Evolutionary conservation across 78 protist species (phyloP).

Genomic region (Dictyostelium brefeldianum): DNA sequence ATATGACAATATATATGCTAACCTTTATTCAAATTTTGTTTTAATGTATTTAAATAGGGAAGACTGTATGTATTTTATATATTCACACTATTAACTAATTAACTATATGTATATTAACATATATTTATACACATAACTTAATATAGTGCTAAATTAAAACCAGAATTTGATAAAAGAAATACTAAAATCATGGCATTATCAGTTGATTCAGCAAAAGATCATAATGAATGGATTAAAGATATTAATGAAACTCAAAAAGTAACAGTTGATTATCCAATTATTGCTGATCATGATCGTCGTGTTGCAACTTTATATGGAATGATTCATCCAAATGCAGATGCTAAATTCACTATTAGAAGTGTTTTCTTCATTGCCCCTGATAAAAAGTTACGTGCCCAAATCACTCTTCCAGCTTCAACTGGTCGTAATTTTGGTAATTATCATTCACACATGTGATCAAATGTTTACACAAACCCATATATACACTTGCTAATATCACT

Average conservation of each 20-base stretch:
- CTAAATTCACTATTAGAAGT: slow-evolving; percentile 61
- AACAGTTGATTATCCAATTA: slow-evolving; percentile 85
- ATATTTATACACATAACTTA: too few species aligned
- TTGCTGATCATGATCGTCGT: slow-evolving; percentile 81
- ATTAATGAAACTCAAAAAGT: slow-evolving; percentile 83
- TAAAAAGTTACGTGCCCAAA: slow-evolving; percentile 67
- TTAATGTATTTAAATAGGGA: slow-evolving; percentile 28
- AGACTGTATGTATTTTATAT: slow-evolving; percentile 16
- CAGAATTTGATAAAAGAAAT: slow-evolving; percentile 84
- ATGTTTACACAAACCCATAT: too few species aligned
- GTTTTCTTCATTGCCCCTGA: slow-evolving; percentile 88
- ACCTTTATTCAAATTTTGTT: too few species aligned
- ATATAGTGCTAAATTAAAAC: slow-evolving; percentile 63
- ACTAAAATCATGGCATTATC: slow-evolving; percentile 85
- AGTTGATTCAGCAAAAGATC: slow-evolving; percentile 70
- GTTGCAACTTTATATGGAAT: slow-evolving; percentile 88
- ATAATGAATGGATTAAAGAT: slow-evolving; percentile 88
- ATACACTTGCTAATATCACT: too few species aligned
- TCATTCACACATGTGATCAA: neutral
- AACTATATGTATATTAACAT: neutral
- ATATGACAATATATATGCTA: too few species aligned
- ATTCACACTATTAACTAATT: neutral
- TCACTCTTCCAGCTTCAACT: slow-evolving; percentile 89
- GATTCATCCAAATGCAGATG: slow-evolving; percentile 83
- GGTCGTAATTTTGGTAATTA: slow-evolving; percentile 66